A percentile compares a stretch with the other conserved stretches of the same genome.
Evolutionary conservation across 2,329 filamentous ascomycete species (phyloP).

Genomic region (Fusarium hainanense): DNA sequence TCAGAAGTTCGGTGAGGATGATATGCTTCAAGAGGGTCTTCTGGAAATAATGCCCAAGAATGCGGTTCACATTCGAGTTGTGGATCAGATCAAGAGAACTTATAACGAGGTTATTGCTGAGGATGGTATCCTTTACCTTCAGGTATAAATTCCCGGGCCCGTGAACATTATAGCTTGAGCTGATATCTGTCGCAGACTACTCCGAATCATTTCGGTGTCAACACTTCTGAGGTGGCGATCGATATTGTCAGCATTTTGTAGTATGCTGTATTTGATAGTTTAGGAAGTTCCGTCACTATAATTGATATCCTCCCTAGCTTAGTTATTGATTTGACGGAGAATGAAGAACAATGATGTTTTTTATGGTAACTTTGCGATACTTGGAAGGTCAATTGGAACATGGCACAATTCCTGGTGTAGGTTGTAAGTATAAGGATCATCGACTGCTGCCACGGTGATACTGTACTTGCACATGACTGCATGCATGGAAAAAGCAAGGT

Average conservation of each 20-base stretch:
- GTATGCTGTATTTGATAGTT: neutral
- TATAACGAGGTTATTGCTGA: slow-evolving; percentile 62
- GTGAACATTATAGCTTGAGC: neutral
- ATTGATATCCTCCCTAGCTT: neutral
- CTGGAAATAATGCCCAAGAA: slow-evolving; percentile 58
- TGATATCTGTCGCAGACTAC: slow-evolving; percentile 46
- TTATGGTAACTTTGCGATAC: neutral
- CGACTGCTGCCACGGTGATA: neutral
- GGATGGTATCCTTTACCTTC: slow-evolving; percentile 62
- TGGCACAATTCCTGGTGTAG: neutral
- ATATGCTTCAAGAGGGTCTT: slow-evolving; percentile 61
- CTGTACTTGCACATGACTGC: neutral
- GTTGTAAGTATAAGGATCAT: neutral
- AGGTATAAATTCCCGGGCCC: slow-evolving; percentile 49
- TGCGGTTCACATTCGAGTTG: slow-evolving; percentile 59
- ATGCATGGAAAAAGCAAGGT: neutral
- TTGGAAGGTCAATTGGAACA: neutral
- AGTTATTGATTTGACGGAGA: too few relatives aligned
- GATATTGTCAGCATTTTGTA: slow-evolving; percentile 53
- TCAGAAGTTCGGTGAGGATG: slow-evolving; percentile 60
- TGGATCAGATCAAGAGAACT: slow-evolving; percentile 54
- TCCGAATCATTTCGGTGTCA: slow-evolving; percentile 52
- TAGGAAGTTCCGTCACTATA: neutral
- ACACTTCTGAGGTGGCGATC: slow-evolving; percentile 50
- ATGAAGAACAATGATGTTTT: neutral